A percentile compares a stretch with the other conserved stretches of the same genome.
phyloP scores from a whole-genome alignment of 2,329 filamentous ascomycete genomes.

The Chrysoporthe puriensis region DNA sequence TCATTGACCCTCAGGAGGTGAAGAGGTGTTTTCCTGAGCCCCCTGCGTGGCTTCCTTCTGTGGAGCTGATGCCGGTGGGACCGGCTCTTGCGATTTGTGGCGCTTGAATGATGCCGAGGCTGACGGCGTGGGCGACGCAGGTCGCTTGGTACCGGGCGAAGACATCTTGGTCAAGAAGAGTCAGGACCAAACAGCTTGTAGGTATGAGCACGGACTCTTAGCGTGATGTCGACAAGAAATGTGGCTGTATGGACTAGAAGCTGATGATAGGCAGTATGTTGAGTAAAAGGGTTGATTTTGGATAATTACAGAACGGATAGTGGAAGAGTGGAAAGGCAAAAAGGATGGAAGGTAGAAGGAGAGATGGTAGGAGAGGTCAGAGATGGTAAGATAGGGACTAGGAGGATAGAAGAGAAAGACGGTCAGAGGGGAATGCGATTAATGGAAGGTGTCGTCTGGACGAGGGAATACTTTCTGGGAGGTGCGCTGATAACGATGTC shows the following conservation, averaged over 20 bases:
- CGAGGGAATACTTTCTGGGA: no score
- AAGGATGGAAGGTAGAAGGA: neutral
- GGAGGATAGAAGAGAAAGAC: no score
- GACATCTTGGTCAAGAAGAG: neutral
- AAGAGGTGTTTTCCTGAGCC: neutral
- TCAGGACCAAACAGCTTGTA: neutral
- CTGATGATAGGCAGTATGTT: neutral
- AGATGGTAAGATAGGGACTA: no score
- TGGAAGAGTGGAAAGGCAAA: neutral
- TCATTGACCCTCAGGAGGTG: neutral
- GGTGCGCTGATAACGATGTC: no score
- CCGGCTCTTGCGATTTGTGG: neutral
- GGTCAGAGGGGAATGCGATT: neutral
- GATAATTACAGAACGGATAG: neutral
- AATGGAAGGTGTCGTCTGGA: neutral
- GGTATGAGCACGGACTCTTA: neutral
- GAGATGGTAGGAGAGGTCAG: no score
- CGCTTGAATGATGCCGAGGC: neutral
- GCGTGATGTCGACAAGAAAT: neutral
- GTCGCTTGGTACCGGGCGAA: neutral
- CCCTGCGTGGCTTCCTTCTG: neutral
- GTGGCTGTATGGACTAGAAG: neutral
- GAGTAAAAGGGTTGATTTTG: neutral
- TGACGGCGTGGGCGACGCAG: neutral
- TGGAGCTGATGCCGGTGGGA: neutral